These are phyloP conservation scores for Curvularia sp. DNA, from an alignment of 2,329 filamentous ascomycete genomes.

Conservation along the genomic window DNA sequence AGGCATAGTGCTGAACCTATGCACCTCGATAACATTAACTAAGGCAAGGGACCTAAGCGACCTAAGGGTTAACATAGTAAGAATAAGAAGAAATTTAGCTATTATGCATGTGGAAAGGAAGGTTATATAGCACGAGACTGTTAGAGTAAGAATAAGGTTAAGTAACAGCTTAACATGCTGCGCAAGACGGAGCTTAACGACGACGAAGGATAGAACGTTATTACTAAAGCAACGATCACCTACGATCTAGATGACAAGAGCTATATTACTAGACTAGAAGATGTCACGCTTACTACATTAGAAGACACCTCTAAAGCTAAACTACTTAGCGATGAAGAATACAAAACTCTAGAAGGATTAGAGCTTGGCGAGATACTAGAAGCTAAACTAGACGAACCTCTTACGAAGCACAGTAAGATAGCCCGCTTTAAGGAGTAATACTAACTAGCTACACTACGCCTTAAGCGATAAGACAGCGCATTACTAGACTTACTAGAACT, in stretches of 20 bases:
- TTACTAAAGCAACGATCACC: background rate
- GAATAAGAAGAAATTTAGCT: no score
- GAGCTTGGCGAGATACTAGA: no score
- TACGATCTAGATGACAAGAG: background rate
- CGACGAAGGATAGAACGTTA: background rate
- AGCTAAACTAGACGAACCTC: no score
- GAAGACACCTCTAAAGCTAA: background rate
- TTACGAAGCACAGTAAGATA: background rate
- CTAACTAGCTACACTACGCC: background rate
- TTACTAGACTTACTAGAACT: background rate
- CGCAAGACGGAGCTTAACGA: background rate
- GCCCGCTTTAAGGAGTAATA: background rate
- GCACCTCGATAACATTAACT: no score
- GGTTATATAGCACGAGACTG: background rate
- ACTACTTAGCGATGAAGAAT: background rate
- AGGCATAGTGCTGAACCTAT: background rate
- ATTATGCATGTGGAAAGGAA: background rate
- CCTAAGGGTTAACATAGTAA: no score
- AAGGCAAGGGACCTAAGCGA: no score
- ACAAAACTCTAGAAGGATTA: background rate
- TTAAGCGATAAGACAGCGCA: background rate
- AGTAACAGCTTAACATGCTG: no score
- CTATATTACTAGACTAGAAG: background rate
- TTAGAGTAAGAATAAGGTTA: no score
- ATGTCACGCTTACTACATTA: background rate